These are phyloP conservation scores for Rhinocladiella mackenziei DNA, from an alignment of 2,329 filamentous ascomycete genomes.

Conservation along the genomic window DNA sequence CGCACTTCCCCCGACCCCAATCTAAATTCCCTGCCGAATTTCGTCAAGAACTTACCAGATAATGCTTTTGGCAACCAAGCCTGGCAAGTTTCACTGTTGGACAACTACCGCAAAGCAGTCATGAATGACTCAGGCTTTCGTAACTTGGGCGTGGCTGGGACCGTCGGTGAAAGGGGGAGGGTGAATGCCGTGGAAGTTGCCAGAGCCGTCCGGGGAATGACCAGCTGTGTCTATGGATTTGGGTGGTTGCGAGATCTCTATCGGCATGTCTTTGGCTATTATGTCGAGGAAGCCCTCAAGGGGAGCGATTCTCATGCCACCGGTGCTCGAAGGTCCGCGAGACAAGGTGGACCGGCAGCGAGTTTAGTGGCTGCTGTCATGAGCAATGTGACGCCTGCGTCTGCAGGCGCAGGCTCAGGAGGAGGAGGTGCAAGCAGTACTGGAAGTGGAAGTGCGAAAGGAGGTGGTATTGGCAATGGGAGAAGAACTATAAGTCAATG, in stretches of 20 bases:
- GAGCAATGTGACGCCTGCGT: constrained; percentile 3
- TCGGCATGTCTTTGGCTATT: constrained; percentile 77
- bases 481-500: constrained; percentile 15
- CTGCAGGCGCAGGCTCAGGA: neutral
- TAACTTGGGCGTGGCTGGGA: constrained; percentile 38
- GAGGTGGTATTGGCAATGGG: constrained; percentile 6
- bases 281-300: constrained; percentile 65
- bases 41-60: constrained; percentile 69
- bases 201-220: constrained; percentile 73
- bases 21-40: constrained; percentile 73
- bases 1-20: constrained; percentile 20
- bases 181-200: constrained; percentile 71
- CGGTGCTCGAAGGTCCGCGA: neutral
- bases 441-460: constrained; percentile 3
- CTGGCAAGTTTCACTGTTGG: constrained; percentile 67
- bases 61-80: constrained; percentile 73
- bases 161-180: constrained; percentile 56
- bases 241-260: constrained; percentile 78
- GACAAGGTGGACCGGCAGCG: constrained; percentile 1
- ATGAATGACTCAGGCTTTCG: constrained; percentile 67
- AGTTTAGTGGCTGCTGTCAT: constrained; percentile 22
- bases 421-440: constrained; percentile 4
- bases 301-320: constrained; percentile 9
- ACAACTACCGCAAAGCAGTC: constrained; percentile 77
- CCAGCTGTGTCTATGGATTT: constrained; percentile 63